Conservation (phyloP, 2,329 filamentous ascomycete species). For the Aureobasidium pullulans region DNA sequence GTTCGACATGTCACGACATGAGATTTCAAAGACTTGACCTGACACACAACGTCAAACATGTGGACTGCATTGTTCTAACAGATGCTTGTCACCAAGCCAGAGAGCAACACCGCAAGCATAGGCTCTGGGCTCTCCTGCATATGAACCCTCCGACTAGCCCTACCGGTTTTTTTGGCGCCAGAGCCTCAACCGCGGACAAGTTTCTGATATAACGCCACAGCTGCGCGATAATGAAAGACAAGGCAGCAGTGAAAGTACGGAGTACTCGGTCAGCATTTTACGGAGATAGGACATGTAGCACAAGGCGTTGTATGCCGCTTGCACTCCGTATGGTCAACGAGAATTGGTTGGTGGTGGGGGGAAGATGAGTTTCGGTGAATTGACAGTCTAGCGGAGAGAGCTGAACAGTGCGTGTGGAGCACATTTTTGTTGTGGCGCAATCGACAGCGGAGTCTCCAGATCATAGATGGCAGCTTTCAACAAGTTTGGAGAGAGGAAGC, state of each 20-base stretch:
- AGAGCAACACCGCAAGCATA: not conserved
- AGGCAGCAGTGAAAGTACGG: not conserved
- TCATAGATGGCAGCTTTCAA: not conserved
- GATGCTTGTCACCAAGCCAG: too few species aligned
- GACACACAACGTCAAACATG: too few species aligned
- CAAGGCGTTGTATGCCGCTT: not conserved
- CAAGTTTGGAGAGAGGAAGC: not conserved
- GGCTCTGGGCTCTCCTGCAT: not conserved
- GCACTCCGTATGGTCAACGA: not conserved
- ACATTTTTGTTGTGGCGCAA: not conserved
- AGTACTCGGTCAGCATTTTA: not conserved
- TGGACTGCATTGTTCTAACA: too few species aligned
- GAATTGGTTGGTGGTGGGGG: not conserved
- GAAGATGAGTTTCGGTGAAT: conserved; percentile 1
- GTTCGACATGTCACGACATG: not conserved
- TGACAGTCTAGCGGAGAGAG: not conserved
- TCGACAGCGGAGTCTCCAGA: conserved; percentile 4
- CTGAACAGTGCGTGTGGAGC: conserved; percentile 7
- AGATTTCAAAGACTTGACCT: not conserved
- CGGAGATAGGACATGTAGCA: not conserved
- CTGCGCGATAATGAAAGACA: not conserved
- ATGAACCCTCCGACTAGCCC: not conserved
- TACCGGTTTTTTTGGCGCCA: not conserved
- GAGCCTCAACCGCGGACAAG: not conserved
- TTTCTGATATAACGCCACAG: not conserved